Evolutionary conservation across 1,284 basidiomycete species (phyloP).

Genomic region (Naganishia liquefaciens): DNA sequence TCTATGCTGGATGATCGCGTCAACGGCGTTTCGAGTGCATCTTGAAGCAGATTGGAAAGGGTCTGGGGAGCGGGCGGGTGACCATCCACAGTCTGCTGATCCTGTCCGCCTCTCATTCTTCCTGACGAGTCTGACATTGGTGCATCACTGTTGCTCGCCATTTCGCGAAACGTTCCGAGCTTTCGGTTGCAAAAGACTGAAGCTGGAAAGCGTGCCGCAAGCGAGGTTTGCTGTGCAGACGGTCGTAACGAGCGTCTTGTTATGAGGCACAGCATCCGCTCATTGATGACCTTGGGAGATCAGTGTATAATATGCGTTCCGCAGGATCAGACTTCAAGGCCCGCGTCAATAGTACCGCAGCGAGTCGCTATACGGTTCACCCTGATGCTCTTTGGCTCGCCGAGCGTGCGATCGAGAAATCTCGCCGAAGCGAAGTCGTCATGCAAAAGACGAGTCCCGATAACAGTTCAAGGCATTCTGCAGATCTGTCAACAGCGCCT

Average conservation of each 20-base stretch:
- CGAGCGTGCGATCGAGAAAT: too few relatives aligned
- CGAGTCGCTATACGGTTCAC: too few relatives aligned
- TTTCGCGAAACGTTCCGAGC: neutral
- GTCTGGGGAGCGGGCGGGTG: neutral
- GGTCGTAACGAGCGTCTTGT: slow-evolving; percentile 27
- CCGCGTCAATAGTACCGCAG: too few relatives aligned
- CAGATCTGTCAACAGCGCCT: neutral
- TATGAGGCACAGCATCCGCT: slow-evolving; percentile 21
- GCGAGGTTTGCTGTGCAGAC: neutral
- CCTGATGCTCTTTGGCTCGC: too few relatives aligned
- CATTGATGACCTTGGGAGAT: neutral
- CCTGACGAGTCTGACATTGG: too few relatives aligned
- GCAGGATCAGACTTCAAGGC: too few relatives aligned
- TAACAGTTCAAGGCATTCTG: too few relatives aligned
- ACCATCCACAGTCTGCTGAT: too few relatives aligned
- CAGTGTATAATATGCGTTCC: neutral
- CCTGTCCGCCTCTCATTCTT: too few relatives aligned
- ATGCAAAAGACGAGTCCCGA: too few relatives aligned
- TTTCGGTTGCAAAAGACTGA: neutral
- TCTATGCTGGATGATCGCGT: slow-evolving; percentile 19
- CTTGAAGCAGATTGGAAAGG: slow-evolving; percentile 13
- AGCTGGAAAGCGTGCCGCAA: neutral
- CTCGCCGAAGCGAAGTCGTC: too few relatives aligned
- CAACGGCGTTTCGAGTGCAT: slow-evolving; percentile 20
- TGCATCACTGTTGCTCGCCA: neutral